These are phyloP conservation scores for Trichomonas vaginalis DNA, from an alignment of 208 protist species.

Conservation along the genomic window DNA sequence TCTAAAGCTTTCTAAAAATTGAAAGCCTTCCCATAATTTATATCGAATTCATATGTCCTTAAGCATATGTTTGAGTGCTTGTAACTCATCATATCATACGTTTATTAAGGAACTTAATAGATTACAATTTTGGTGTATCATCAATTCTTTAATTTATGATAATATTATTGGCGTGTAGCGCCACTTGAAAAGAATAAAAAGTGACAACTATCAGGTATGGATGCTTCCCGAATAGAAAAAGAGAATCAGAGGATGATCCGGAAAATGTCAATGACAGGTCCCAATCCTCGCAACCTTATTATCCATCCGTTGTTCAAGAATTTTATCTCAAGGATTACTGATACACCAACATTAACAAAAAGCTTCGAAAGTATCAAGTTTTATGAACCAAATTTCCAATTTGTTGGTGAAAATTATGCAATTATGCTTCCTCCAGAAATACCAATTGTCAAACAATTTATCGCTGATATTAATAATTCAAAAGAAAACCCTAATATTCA, in stretches of 20 bases:
- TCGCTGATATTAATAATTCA: background rate
- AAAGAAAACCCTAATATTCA: background rate
- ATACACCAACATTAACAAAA: background rate
- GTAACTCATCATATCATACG: too few relatives aligned
- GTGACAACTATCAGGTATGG: too few relatives aligned
- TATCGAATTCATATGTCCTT: too few relatives aligned
- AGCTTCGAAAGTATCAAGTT: background rate
- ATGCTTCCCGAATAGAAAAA: background rate
- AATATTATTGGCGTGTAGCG: too few relatives aligned
- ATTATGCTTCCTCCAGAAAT: background rate
- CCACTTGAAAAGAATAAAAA: too few relatives aligned
- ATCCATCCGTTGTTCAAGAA: background rate
- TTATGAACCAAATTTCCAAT: background rate
- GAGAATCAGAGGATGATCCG: background rate
- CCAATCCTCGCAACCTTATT: background rate
- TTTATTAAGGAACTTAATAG: too few relatives aligned
- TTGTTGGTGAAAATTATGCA: background rate
- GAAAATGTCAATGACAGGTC: background rate
- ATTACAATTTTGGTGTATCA: too few relatives aligned
- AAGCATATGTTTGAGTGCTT: too few relatives aligned
- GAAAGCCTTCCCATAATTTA: too few relatives aligned
- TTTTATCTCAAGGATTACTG: background rate
- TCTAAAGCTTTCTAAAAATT: too few relatives aligned
- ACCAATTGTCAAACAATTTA: background rate
- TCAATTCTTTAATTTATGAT: too few relatives aligned